phyloP scores from a whole-genome alignment of 495 filamentous ascomycete species.

The Daldinia childiae region DNA sequence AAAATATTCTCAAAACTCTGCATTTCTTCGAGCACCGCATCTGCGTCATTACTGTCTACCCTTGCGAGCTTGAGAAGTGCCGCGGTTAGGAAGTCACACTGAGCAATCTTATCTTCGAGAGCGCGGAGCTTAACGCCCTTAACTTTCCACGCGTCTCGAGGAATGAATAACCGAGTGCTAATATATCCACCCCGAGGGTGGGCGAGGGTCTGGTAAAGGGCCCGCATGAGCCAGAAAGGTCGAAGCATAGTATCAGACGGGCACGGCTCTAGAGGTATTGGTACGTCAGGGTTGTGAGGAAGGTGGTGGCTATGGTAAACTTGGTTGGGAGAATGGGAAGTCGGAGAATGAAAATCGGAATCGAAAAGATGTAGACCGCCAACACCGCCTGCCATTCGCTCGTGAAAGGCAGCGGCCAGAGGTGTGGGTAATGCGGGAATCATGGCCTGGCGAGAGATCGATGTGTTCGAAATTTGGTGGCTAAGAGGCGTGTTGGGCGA shows the following conservation, averaged over 20 bases:
- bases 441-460: conserved; percentile 52
- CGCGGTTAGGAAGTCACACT: conserved; percentile 90
- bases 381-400: conserved; percentile 60
- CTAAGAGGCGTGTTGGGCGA: conserved; percentile 80
- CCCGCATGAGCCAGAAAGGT: conserved; percentile 96
- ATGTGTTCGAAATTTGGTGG: conserved; percentile 66
- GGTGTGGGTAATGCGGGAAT: conserved; percentile 77
- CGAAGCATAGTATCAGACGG: conserved; percentile 85
- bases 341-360: conserved; percentile 79
- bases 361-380: conserved; percentile 87
- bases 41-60: conserved; percentile 88
- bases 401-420: conserved; percentile 64
- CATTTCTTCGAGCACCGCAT: conserved; percentile 94
- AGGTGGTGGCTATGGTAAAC: conserved; percentile 45
- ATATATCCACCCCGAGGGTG: conserved; percentile 93
- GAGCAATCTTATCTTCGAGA: conserved; percentile 93
- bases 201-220: conserved; percentile 88
- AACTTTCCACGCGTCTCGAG: conserved; percentile 91
- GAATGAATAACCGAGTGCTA: conserved; percentile 89
- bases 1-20: conserved; percentile 87
- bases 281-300: conserved; percentile 55
- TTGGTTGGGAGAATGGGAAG: conserved; percentile 71
- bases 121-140: conserved; percentile 92
- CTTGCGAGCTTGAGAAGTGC: conserved; percentile 82
- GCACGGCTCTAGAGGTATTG: conserved; percentile 87